Conservation (phyloP, 192 early-diverging fungal genomes). For the Umbelopsis isabellina region DNA sequence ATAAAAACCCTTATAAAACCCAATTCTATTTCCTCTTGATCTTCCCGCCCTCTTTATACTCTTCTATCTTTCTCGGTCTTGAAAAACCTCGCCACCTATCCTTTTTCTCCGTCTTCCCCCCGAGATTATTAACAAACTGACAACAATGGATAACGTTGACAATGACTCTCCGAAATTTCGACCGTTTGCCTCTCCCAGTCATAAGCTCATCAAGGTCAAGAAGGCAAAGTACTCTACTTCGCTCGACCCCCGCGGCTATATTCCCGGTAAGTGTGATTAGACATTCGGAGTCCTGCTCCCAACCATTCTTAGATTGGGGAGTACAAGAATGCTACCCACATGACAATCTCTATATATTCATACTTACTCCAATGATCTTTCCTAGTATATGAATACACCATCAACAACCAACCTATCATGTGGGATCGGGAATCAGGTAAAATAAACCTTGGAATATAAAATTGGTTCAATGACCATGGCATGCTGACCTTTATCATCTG, state of each 20-base stretch:
- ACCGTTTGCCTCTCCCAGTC: slow-evolving; percentile 31
- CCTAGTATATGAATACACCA: slow-evolving; percentile 60
- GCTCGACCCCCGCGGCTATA: slow-evolving; percentile 60
- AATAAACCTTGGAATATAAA: background rate
- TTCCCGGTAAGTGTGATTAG: slow-evolving; percentile 52
- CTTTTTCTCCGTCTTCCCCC: background rate
- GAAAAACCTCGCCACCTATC: background rate
- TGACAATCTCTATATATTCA: slow-evolving; percentile 16
- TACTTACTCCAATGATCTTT: background rate
- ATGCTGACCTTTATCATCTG: slow-evolving; percentile 23
- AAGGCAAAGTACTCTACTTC: slow-evolving; percentile 65
- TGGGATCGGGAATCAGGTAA: slow-evolving; percentile 62
- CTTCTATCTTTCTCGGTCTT: background rate
- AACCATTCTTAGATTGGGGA: slow-evolving; percentile 2
- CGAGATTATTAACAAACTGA: background rate
- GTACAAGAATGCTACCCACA: slow-evolving; percentile 21
- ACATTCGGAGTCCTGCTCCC: background rate
- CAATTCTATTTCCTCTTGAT: background rate
- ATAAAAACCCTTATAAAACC: background rate
- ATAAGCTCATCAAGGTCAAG: slow-evolving; percentile 47
- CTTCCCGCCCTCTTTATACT: background rate
- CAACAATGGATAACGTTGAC: slow-evolving; percentile 24
- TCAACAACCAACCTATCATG: slow-evolving; percentile 63
- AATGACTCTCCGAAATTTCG: slow-evolving; percentile 41
- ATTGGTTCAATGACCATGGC: background rate